Conservation (phyloP, 1,284 basidiomycete genomes). For the Peniophora sp. region DNA sequence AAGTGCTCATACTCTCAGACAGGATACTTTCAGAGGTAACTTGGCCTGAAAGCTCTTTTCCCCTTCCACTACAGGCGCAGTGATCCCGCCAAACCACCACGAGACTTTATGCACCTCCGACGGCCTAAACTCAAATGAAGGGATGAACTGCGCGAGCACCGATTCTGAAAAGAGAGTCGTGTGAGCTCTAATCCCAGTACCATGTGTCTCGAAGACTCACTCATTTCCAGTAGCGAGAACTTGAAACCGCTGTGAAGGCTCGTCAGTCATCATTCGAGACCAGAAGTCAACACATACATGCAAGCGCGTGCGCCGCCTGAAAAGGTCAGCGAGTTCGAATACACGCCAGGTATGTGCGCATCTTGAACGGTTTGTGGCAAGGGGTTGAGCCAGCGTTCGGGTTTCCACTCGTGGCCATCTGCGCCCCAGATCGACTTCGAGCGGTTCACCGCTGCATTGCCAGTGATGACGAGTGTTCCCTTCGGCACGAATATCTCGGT, state of each 20-base stretch:
- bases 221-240: conserved; percentile 15
- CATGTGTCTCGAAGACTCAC: conserved; percentile 5
- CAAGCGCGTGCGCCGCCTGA: conserved; percentile 9
- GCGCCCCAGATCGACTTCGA: conserved; percentile 15
- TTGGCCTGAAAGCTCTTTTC: too few species aligned
- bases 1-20: too few species aligned
- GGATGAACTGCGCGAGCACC: conserved; percentile 2
- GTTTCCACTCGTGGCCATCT: conserved; percentile 17
- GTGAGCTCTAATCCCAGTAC: neutral
- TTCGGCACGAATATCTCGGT: conserved; percentile 5
- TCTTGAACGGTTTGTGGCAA: conserved; percentile 1
- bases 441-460: neutral
- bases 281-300: conserved; percentile 5
- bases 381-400: conserved; percentile 9
- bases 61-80: neutral
- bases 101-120: neutral
- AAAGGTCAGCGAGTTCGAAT: conserved; percentile 9
- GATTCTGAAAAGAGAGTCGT: neutral
- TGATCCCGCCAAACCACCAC: conserved; percentile 1
- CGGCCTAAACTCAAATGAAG: conserved; percentile 1
- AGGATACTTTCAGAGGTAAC: too few species aligned
- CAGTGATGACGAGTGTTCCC: neutral
- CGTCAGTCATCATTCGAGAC: neutral
- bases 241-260: conserved; percentile 13
- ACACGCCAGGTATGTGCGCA: conserved; percentile 6